Conservation (phyloP, 768 basidiomycete genomes). For the Postia placenta region DNA sequence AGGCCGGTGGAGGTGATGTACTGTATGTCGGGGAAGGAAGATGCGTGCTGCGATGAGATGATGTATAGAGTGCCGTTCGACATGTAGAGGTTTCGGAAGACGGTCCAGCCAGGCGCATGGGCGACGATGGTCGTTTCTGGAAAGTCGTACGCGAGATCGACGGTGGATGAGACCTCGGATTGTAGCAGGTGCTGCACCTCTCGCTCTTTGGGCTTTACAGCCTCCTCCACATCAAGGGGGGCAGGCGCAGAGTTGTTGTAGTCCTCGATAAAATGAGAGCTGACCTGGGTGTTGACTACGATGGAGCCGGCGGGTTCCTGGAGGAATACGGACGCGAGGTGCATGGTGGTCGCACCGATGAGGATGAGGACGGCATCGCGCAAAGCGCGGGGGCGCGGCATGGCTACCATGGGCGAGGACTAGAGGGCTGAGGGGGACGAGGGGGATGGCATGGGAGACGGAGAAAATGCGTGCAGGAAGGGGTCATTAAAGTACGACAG, state of each 20-base stretch:
- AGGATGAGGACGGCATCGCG: conserved; percentile 57
- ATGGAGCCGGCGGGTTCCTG: conserved; percentile 21
- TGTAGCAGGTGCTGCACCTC: conserved; percentile 1
- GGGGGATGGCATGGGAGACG: conserved; percentile 4
- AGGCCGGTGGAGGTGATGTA: conserved; percentile 68
- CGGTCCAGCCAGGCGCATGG: conserved; percentile 80
- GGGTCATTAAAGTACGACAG: no score
- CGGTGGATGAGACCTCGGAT: neutral
- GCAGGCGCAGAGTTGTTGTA: conserved; percentile 4
- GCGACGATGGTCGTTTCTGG: conserved; percentile 52
- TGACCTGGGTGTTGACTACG: conserved; percentile 26
- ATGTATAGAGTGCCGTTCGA: conserved; percentile 76
- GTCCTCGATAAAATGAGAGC: conserved; percentile 8
- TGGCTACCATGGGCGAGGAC: conserved; percentile 10
- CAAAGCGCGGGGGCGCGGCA: conserved; percentile 36
- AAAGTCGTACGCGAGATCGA: conserved; percentile 23
- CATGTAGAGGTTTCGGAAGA: conserved; percentile 81
- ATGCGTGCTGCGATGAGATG: conserved; percentile 41
- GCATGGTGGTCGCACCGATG: conserved; percentile 50
- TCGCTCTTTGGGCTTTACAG: neutral
- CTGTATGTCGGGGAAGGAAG: conserved; percentile 38
- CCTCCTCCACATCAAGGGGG: conserved; percentile 6
- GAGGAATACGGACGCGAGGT: conserved; percentile 42
- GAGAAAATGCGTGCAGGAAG: no score
- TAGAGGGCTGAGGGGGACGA: conserved; percentile 2